phyloP scores from a whole-genome alignment of 192 early-diverging fungal species.

The Helicostylum pulchrum region DNA sequence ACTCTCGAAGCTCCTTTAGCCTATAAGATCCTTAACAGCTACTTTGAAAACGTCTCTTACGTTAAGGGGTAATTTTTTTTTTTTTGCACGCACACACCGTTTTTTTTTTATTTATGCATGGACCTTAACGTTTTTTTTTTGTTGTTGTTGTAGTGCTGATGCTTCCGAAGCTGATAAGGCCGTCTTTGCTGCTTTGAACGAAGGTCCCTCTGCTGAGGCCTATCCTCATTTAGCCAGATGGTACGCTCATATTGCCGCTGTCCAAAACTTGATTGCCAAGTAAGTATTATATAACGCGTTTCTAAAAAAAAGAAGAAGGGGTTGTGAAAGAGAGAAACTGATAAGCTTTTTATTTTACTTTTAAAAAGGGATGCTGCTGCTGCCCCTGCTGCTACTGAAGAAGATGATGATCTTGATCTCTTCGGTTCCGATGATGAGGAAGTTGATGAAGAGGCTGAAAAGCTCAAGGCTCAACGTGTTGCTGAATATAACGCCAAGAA shows the following conservation, averaged over 20 bases:
- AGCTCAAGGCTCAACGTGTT: constrained; percentile 82
- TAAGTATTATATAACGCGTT: constrained; percentile 28
- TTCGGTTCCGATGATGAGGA: constrained; percentile 94
- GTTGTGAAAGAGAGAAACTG: neutral
- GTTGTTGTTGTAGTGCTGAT: constrained; percentile 50
- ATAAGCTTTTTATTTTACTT: neutral
- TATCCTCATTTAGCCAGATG: constrained; percentile 92
- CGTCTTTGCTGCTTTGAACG: constrained; percentile 76
- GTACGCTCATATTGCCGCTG: constrained; percentile 87
- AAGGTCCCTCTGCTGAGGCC: constrained; percentile 66
- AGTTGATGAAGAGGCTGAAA: constrained; percentile 88
- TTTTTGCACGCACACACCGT: no score
- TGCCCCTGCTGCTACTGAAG: constrained; percentile 62
- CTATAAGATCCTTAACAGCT: constrained; percentile 70
- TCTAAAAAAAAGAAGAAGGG: neutral
- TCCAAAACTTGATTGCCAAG: constrained; percentile 50
- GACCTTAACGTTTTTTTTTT: constrained; percentile 1
- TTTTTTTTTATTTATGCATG: neutral
- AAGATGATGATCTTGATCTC: constrained; percentile 94
- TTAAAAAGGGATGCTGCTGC: constrained; percentile 40
- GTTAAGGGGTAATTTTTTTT: constrained; percentile 64
- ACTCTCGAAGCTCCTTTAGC: constrained; percentile 58
- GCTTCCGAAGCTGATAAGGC: constrained; percentile 82
- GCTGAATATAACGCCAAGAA: constrained; percentile 91
- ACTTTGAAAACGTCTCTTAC: constrained; percentile 75